A percentile compares a stretch with the other conserved stretches of the same genome.
Conservation (phyloP, 148 eudicot species). For the Dianthus caryophyllus region DNA sequence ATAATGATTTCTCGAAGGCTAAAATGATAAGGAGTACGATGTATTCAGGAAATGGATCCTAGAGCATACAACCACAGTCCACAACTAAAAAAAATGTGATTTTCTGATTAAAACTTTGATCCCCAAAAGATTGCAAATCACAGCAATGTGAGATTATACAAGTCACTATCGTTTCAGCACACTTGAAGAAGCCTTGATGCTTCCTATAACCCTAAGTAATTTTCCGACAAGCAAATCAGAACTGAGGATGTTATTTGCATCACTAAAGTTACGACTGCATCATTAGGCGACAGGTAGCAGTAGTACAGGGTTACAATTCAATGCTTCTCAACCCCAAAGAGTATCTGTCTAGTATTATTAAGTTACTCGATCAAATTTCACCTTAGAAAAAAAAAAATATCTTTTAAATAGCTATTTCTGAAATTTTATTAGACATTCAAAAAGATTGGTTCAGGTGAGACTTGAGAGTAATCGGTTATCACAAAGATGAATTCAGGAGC, state of each 20-base stretch:
- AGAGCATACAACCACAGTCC: background rate
- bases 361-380: too few species aligned
- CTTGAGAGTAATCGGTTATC: too few species aligned
- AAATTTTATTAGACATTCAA: too few species aligned
- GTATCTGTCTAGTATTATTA: too few species aligned
- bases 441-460: too few species aligned
- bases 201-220: background rate
- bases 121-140: background rate
- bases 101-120: background rate
- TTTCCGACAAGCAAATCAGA: background rate
- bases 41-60: background rate
- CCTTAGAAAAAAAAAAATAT: too few species aligned
- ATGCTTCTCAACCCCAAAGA: too few species aligned
- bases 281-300: too few species aligned
- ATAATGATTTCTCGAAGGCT: constrained; percentile 1
- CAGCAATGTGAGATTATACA: background rate
- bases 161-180: background rate
- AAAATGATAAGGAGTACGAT: background rate
- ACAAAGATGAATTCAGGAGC: too few species aligned
- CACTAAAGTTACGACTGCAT: too few species aligned
- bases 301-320: background rate
- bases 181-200: background rate
- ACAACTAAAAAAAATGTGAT: background rate
- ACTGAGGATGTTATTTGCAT: background rate
- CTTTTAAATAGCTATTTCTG: too few species aligned